phyloP scores from a whole-genome alignment of 106 monocot species.

The Agapanthus africanus region DNA sequence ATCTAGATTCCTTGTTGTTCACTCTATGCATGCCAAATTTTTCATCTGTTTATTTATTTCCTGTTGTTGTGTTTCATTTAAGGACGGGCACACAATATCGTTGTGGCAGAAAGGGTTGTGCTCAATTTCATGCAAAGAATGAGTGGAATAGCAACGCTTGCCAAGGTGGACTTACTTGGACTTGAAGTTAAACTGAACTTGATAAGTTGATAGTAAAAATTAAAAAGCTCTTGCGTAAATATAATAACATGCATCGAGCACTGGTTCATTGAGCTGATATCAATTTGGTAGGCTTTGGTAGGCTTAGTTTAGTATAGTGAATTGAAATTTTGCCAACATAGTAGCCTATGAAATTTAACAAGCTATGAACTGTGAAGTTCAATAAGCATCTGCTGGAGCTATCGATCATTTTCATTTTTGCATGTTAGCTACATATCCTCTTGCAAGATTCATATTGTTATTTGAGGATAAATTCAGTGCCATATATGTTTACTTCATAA shows the following conservation, averaged over 20 bases:
- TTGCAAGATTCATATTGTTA: not conserved
- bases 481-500: too few relatives aligned
- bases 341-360: not conserved
- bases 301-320: too few relatives aligned
- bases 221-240: not conserved
- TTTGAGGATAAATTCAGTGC: not conserved
- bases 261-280: not conserved
- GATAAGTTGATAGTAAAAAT: too few relatives aligned
- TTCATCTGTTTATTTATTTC: constrained; percentile 5
- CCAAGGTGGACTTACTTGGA: constrained; percentile 51
- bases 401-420: not conserved
- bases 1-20: not conserved
- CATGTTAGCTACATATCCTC: too few relatives aligned
- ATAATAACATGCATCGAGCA: too few relatives aligned
- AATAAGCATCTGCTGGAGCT: not conserved
- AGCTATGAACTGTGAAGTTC: too few relatives aligned
- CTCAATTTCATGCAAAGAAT: constrained; percentile 99
- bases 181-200: not conserved
- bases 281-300: too few relatives aligned
- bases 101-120: constrained; percentile 92
- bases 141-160: constrained; percentile 98
- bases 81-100: constrained; percentile 80
- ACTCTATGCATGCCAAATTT: not conserved
- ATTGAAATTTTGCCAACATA: not conserved
- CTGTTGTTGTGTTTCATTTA: constrained; percentile 10